Evolutionary conservation across 2,329 filamentous ascomycete species (phyloP).

Genomic region (Fusarium lateritium): DNA sequence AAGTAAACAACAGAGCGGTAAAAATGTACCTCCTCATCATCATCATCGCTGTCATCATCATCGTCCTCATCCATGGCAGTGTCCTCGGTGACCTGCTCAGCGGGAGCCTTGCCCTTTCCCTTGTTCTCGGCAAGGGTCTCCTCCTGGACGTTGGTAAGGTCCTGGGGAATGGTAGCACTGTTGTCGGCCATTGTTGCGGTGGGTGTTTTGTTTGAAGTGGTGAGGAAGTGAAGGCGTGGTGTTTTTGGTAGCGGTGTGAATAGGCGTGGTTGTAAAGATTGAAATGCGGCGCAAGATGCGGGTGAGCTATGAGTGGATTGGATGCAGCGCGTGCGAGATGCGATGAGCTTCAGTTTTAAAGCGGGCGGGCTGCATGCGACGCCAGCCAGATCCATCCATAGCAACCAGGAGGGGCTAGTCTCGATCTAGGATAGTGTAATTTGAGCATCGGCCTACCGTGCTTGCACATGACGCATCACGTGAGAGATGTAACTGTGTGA

Average conservation of each 20-base stretch:
- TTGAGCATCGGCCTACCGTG: not conserved
- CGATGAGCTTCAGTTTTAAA: constrained; percentile 50
- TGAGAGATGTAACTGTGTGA: constrained; percentile 5
- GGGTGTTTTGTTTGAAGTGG: not conserved
- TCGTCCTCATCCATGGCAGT: constrained; percentile 82
- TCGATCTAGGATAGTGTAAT: constrained; percentile 30
- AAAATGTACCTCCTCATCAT: constrained; percentile 52
- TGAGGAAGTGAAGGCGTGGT: constrained; percentile 14
- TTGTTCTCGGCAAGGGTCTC: constrained; percentile 71
- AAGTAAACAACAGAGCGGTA: not conserved
- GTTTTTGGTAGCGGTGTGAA: constrained; percentile 23
- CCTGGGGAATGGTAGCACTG: constrained; percentile 63
- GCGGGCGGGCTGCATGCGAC: constrained; percentile 42
- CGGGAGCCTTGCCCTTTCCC: constrained; percentile 87
- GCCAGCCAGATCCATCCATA: constrained; percentile 48
- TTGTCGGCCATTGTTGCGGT: constrained; percentile 64
- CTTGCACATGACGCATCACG: constrained; percentile 39
- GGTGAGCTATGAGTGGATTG: constrained; percentile 47
- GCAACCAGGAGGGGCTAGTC: constrained; percentile 52
- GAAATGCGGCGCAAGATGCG: constrained; percentile 47
- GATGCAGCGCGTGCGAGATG: constrained; percentile 30
- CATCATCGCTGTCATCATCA: constrained; percentile 63
- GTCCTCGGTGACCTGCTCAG: constrained; percentile 68
- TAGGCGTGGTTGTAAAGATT: constrained; percentile 41
- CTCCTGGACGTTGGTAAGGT: constrained; percentile 57